Base-by-base conservation (phyloP, 2,329 filamentous ascomycete genomes). In the Drechslerella dactyloides region DNA sequence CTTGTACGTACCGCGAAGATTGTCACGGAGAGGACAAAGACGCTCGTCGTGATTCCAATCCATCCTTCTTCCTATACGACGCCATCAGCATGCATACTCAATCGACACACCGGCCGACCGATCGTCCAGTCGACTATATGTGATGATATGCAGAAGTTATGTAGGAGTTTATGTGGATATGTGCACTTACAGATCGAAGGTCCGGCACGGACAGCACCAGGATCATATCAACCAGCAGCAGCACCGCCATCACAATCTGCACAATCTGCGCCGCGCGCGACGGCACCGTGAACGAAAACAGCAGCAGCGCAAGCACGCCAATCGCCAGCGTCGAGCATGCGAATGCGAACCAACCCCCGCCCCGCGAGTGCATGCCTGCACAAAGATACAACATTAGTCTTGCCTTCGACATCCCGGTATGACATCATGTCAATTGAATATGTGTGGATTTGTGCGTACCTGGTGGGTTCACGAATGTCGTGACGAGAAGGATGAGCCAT, bases 401-500 rank as follows among this genome's bases (percentile, higher is more conserved):
- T 13, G 19, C 11, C n/a, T 7, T 7, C 13, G 27, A 27, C 19
- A 13, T 1, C 19, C 30, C 11, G 3, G 19, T 15, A 50, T n/a
- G n/a, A 8, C 6, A 23, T 1, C n/a, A 42, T 8, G 23, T 2
- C 46, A 42, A 44, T 44, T 17, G 40, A 44, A n/a, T 6, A 23
- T 24, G 6, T 11, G n/a, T 21, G 24, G 6, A 6, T 11, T 11
- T 5, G 6, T 52, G 24, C 27, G 8, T 73, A 52, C 89, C 88
- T 0, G 93, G 93, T 13, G 92, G 92, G 59, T 90, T 96, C 75
- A 96, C 88, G 81, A 99, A 99, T 75, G 89, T 87, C 62, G 91
- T 91, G 15, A 97, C 87, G n/a, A 99, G 84, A 35, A 96, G 83
- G 60, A 97, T 80, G 8, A 91, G 84, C 93, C 94, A 97, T 93